These are phyloP conservation scores for Pisolithus thermaeus DNA, from an alignment of 1,284 basidiomycete species.

Conservation along the genomic window DNA sequence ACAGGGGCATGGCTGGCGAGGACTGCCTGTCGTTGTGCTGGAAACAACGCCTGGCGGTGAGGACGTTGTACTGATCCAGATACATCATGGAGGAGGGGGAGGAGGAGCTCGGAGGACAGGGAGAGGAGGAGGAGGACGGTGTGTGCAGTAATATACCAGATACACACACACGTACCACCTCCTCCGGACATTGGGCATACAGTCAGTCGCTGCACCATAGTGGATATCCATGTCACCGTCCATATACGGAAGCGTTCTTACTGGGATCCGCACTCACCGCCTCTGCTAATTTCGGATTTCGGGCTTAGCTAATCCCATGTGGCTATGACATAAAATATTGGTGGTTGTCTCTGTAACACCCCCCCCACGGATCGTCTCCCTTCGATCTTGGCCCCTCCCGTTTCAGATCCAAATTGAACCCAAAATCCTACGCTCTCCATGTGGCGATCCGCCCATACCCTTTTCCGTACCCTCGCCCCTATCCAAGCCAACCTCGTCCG, in stretches of 20 bases:
- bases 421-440: neutral
- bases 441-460: conserved; percentile 1
- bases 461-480: neutral
- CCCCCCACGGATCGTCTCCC: neutral
- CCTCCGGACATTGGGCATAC: too few species aligned
- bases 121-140: neutral
- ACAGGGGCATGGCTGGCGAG: conserved; percentile 15
- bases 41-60: conserved; percentile 26
- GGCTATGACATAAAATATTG: neutral
- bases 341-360: neutral
- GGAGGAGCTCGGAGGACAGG: neutral
- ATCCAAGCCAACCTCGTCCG: neutral
- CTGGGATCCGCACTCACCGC: too few species aligned
- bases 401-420: neutral
- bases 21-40: conserved; percentile 24
- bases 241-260: too few species aligned
- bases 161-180: too few species aligned
- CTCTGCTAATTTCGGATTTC: too few species aligned
- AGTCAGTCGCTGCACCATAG: too few species aligned
- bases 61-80: conserved; percentile 28
- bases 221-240: too few species aligned
- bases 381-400: neutral
- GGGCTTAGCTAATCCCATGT: neutral
- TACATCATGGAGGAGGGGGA: conserved; percentile 16
- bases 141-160: neutral